Percentiles rank a stretch among this genome's conserved stretches.
Evolutionary conservation across 2,329 filamentous ascomycete species (phyloP).

Genomic region (Pezicula radicicola): DNA sequence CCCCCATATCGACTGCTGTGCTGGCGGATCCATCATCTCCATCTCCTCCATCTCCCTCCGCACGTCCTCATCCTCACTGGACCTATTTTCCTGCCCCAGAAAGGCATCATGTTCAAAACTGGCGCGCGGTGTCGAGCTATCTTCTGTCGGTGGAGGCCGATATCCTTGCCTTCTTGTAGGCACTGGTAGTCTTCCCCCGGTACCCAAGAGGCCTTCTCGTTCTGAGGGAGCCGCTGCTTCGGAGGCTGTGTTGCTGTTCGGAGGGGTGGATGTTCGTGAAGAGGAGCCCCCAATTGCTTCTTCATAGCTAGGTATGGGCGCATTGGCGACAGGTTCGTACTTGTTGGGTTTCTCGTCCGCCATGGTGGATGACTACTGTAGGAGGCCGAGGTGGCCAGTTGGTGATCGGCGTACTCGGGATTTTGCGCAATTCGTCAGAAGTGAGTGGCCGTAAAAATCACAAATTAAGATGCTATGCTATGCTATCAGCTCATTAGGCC

Average conservation of each 20-base stretch:
- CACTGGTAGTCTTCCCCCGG: constrained; percentile 34
- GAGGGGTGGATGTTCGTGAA: constrained; percentile 59
- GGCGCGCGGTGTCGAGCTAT: constrained; percentile 47
- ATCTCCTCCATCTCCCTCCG: constrained; percentile 85
- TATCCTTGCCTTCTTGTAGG: constrained; percentile 57
- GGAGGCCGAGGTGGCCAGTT: background rate
- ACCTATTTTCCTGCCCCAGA: constrained; percentile 49
- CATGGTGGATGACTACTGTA: constrained; percentile 14
- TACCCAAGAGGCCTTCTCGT: constrained; percentile 70
- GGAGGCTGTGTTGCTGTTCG: constrained; percentile 56
- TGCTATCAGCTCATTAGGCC: constrained; percentile 17
- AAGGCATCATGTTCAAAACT: constrained; percentile 32
- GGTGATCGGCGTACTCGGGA: background rate
- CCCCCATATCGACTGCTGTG: constrained; percentile 32
- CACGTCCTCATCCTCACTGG: constrained; percentile 58
- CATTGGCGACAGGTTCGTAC: constrained; percentile 56
- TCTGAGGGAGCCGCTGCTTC: constrained; percentile 70
- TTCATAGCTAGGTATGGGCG: constrained; percentile 72
- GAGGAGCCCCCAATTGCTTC: constrained; percentile 64
- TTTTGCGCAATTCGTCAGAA: background rate
- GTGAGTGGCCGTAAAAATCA: background rate
- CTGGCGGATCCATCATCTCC: constrained; percentile 72
- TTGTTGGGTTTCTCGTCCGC: constrained; percentile 51
- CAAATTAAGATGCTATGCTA: background rate
- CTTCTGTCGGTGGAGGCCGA: constrained; percentile 77